Evolutionary conservation across 2,329 filamentous ascomycete species (phyloP).

Genomic region (Aspergillus proliferans): DNA sequence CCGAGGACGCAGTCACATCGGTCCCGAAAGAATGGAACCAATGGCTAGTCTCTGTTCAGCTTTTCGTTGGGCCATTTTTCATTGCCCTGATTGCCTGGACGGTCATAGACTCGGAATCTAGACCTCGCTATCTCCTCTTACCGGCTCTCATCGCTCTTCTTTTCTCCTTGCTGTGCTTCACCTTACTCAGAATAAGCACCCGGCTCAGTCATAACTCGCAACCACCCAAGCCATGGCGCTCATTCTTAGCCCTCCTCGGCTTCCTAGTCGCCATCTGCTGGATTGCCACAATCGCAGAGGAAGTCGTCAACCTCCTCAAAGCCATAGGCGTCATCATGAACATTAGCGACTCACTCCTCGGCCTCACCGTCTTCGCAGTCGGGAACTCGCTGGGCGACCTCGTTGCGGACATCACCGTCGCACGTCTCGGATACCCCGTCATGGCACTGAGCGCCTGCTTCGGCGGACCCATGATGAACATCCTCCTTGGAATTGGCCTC

Average conservation of each 20-base stretch:
- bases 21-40: constrained; percentile 66
- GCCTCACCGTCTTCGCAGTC: constrained; percentile 91
- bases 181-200: constrained; percentile 62
- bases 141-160: constrained; percentile 61
- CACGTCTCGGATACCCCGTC: constrained; percentile 85
- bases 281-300: constrained; percentile 92
- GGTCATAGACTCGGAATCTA: constrained; percentile 51
- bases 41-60: constrained; percentile 80
- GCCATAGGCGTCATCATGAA: constrained; percentile 83
- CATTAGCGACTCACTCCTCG: constrained; percentile 91
- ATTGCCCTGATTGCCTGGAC: constrained; percentile 64
- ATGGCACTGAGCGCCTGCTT: constrained; percentile 96
- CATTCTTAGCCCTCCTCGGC: constrained; percentile 76
- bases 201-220: constrained; percentile 43
- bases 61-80: constrained; percentile 82
- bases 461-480: constrained; percentile 97
- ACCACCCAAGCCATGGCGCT: constrained; percentile 64
- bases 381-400: constrained; percentile 93
- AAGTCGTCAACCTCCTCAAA: constrained; percentile 93
- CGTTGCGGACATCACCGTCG: constrained; percentile 90
- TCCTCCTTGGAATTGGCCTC: constrained; percentile 87
- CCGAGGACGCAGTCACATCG: constrained; percentile 16
- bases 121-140: constrained; percentile 48
- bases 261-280: constrained; percentile 89
- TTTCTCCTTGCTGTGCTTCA: constrained; percentile 61